Base-by-base conservation (phyloP, 306 rosid genomes). In the Clitoria ternatea region DNA sequence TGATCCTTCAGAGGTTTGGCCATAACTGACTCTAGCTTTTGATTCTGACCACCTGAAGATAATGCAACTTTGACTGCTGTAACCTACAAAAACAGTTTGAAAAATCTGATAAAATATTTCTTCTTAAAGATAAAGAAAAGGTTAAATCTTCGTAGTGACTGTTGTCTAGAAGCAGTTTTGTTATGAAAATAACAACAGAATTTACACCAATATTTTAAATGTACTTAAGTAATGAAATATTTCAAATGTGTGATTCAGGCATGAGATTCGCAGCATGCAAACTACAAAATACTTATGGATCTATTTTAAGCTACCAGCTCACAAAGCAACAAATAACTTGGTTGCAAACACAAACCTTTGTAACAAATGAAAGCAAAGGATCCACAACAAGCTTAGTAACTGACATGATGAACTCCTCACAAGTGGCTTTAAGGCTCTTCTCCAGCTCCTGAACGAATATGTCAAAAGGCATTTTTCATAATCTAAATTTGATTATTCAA, bases 371-470 rank as follows among this genome's bases (percentile, higher is more conserved):
- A 74, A 94, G 99, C 85, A 94, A 84, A 61, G 99, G 97, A 81
- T 94, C 99, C 83, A 94, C 99, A 74, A 94, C 96, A 42, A 84
- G 86, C 91, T 94, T 94, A 43, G 99, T 94, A 75, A 94, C 92
- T 12, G 96, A 85, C 99, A 94, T 94, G 40, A 94, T 91, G 81
- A 91, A 94, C 81, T 94, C 97, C 84, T 94, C 99, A 67, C 99
- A 91, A 22, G 99, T 94, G 78, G 87, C 86, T 83, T 94, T 94
- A 37, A 94, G 89, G 89, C 87, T 94, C 79, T 91, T 94, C 72
- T 94, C 99, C 61, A 94, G 87, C 42, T 91, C 99, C 99, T 94
- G 90, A 80, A 82, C 74, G 61, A 69, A 79, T 39, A 72, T 45
- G 60, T 54, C 19, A 33, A 45, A 55, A 45, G 47, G 74, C 36